phyloP scores from a whole-genome alignment of 202 grass and related monocot genomes.

The Miscanthus sacchariflorus region DNA sequence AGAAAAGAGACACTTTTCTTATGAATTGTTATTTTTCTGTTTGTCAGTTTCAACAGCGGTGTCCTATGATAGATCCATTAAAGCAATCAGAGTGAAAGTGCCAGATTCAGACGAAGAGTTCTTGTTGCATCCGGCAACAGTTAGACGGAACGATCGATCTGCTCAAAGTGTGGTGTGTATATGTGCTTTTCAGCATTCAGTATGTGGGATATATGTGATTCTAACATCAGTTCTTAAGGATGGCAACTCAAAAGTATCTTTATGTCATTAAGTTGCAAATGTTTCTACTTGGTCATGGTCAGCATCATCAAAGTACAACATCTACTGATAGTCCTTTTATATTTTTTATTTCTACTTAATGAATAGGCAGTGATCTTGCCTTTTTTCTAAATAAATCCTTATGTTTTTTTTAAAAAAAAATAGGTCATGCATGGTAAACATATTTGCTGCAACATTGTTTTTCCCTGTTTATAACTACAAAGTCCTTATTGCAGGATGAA shows the following conservation, averaged over 20 bases:
- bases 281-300: not conserved
- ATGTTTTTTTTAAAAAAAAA: not conserved
- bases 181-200: conserved; percentile 34
- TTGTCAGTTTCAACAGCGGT: conserved; percentile 94
- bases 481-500: conserved; percentile 70
- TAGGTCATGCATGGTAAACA: not conserved
- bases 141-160: conserved; percentile 87
- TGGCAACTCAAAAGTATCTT: not conserved
- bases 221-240: conserved; percentile 6
- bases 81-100: conserved; percentile 95
- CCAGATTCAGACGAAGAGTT: conserved; percentile 98
- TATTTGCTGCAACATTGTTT: not conserved
- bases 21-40: conserved; percentile 24
- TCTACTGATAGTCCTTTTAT: not conserved
- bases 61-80: conserved; percentile 89
- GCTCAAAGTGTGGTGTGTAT: conserved; percentile 97
- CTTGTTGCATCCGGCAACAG: conserved; percentile 93
- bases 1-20: conserved; percentile 35
- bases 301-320: conserved; percentile 10
- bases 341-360: not conserved
- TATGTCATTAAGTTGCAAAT: not conserved
- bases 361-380: not conserved
- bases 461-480: conserved; percentile 30
- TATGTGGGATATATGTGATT: conserved; percentile 16
- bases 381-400: not conserved